These are phyloP conservation scores for Acacia concinna DNA, from an alignment of 331 rosid species.

Conservation along the genomic window DNA sequence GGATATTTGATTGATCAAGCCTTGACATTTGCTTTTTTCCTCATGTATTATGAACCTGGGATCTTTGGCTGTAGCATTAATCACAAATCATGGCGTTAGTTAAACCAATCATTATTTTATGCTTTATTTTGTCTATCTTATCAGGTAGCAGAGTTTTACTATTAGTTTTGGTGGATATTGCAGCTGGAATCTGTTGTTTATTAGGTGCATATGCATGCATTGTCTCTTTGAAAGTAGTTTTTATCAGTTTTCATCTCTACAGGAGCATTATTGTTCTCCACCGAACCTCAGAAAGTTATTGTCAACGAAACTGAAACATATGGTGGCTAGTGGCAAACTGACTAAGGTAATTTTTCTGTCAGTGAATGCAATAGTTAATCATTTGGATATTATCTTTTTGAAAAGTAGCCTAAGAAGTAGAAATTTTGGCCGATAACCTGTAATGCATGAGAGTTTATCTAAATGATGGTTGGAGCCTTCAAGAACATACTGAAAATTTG, in stretches of 20 bases:
- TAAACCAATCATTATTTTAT: constrained; percentile 13
- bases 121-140: constrained; percentile 8
- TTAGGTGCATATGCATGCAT: constrained; percentile 15
- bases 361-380: constrained; percentile 7
- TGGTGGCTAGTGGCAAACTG: constrained; percentile 73
- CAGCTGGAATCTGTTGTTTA: not conserved
- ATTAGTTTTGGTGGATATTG: not conserved
- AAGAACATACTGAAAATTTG: constrained; percentile 7
- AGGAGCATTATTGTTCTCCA: constrained; percentile 83
- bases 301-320: constrained; percentile 76
- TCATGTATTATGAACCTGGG: not conserved
- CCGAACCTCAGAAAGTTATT: constrained; percentile 74
- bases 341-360: constrained; percentile 59
- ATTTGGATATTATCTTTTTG: constrained; percentile 12
- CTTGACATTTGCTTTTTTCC: constrained; percentile 3
- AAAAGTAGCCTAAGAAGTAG: constrained; percentile 18
- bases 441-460: not conserved
- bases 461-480: constrained; percentile 6
- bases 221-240: constrained; percentile 19
- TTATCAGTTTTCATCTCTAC: constrained; percentile 13
- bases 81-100: not conserved
- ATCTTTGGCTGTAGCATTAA: constrained; percentile 7
- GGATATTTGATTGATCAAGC: constrained; percentile 11
- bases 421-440: constrained; percentile 13
- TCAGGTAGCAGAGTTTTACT: constrained; percentile 1